These are phyloP conservation scores for Globisporangium apiculatum DNA, from an alignment of 352 stramenopile genomes.

Conservation along the genomic window DNA sequence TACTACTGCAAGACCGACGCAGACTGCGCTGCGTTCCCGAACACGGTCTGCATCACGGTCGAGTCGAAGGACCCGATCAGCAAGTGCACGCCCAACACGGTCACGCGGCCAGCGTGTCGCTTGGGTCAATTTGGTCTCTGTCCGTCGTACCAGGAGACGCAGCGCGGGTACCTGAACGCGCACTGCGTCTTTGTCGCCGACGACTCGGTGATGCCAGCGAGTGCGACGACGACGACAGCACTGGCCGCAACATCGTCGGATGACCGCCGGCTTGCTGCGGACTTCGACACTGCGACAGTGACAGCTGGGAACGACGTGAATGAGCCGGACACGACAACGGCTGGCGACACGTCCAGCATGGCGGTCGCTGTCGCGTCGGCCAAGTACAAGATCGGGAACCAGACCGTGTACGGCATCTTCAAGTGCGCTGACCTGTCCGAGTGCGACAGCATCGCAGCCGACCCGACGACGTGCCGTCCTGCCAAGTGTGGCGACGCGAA, in stretches of 20 bases:
- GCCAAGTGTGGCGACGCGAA: slow-evolving; percentile 22
- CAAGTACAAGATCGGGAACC: slow-evolving; percentile 48
- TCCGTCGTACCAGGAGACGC: slow-evolving; percentile 69
- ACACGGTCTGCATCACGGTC: slow-evolving; percentile 72
- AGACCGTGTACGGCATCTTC: slow-evolving; percentile 51
- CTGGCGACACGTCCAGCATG: slow-evolving; percentile 14
- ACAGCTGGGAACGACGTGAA: slow-evolving; percentile 1
- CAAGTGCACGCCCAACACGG: slow-evolving; percentile 82
- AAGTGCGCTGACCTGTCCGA: slow-evolving; percentile 36
- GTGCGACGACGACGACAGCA: not conserved
- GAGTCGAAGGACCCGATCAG: slow-evolving; percentile 62
- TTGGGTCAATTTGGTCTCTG: slow-evolving; percentile 58
- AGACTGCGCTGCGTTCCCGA: slow-evolving; percentile 59
- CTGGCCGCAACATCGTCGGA: not conserved
- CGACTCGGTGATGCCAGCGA: slow-evolving; percentile 24
- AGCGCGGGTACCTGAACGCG: slow-evolving; percentile 72
- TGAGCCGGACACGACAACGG: slow-evolving; percentile 8
- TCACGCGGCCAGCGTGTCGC: slow-evolving; percentile 57
- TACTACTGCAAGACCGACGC: slow-evolving; percentile 65
- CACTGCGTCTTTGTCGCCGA: slow-evolving; percentile 80
- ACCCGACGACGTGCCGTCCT: slow-evolving; percentile 25
- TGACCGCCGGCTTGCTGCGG: slow-evolving; percentile 2
- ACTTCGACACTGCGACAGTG: not conserved
- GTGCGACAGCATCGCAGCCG: slow-evolving; percentile 30
- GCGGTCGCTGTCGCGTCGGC: slow-evolving; percentile 15